Base-by-base conservation (phyloP, 2,329 filamentous ascomycete species). In the Setomelanomma holmii region DNA sequence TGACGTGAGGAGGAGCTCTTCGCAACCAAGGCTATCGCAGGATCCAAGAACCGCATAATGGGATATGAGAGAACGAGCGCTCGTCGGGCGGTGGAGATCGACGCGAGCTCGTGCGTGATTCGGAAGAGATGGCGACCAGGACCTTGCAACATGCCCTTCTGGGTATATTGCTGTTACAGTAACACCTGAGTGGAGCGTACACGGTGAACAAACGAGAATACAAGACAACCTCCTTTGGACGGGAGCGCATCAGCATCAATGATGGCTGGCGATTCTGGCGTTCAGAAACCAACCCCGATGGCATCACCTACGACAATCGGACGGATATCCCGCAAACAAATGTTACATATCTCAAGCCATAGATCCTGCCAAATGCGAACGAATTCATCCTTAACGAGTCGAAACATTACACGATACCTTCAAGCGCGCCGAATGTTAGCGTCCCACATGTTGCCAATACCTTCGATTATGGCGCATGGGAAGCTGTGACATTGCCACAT, bases 391-490 rank as follows among this genome's bases (percentile, higher is more conserved):
- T 44, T 30, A 19, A 44, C 30, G 41, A 35, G 35, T 30, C 27
- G 27, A 44, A 24, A 22, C 42, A 30, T 36, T 30, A 27, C 17
- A 17, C 27, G 20, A 30, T 14, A 30, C 19, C 17, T 30, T 36
- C 30, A 23, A 5, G 27, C 27, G 19, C 27, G 14, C 27, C 27
- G 2, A 30, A 30, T 6, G 27, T 30, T 8, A 30, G 27, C 5
- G 14, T 30, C 10, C 27, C 27, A 3, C 14, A 30, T 6, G 42
- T 27, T n/a, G 30, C 30, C 11, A 35, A 35, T 20, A 17, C 36
- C 42, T 77, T 76, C 47, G 69, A 80, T 44, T 78, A 80, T 47
- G 66, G 50, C 8, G 24, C 49, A 0, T 81, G 78, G 78, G 70
- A 78, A 34, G 42, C 49, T 4, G 61, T 80, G 20, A 67, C 63